A percentile compares a stretch with the other conserved stretches of the same genome.
phyloP scores from a whole-genome alignment of 192 early-diverging fungal species.

The Podila verticillata region DNA sequence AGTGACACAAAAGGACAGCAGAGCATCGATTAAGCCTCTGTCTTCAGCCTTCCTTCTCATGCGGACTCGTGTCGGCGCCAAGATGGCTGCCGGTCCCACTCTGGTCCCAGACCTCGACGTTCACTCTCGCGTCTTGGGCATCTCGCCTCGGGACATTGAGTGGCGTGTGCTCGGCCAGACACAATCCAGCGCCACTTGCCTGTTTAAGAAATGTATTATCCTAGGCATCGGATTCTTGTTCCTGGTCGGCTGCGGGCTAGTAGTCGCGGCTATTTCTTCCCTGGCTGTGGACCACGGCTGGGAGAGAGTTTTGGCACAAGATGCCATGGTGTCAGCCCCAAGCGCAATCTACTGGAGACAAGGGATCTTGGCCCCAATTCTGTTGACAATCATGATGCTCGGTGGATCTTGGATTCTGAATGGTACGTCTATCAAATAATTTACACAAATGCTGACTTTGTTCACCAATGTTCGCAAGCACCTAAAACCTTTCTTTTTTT shows the following conservation, averaged over 20 bases:
- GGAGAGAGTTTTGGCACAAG: slow-evolving; percentile 5
- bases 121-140: slow-evolving; percentile 1
- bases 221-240: not conserved
- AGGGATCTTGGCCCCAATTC: slow-evolving; percentile 5
- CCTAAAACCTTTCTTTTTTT: too few species aligned
- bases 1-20: too few species aligned
- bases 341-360: slow-evolving; percentile 8
- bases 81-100: slow-evolving; percentile 1
- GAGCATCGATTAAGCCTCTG: not conserved
- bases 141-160: slow-evolving; percentile 25
- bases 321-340: not conserved
- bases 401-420: slow-evolving; percentile 26
- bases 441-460: not conserved
- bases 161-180: slow-evolving; percentile 25
- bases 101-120: not conserved
- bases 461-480: not conserved
- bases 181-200: not conserved
- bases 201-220: not conserved
- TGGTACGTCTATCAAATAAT: slow-evolving; percentile 13
- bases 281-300: slow-evolving; percentile 18
- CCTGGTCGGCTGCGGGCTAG: slow-evolving; percentile 10
- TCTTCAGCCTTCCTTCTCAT: slow-evolving; percentile 25
- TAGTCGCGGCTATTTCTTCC: slow-evolving; percentile 16
- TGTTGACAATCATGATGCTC: slow-evolving; percentile 15
- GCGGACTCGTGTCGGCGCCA: slow-evolving; percentile 13